Conservation (phyloP, 805 yeast genomes). For the Yarrowia deformans region DNA sequence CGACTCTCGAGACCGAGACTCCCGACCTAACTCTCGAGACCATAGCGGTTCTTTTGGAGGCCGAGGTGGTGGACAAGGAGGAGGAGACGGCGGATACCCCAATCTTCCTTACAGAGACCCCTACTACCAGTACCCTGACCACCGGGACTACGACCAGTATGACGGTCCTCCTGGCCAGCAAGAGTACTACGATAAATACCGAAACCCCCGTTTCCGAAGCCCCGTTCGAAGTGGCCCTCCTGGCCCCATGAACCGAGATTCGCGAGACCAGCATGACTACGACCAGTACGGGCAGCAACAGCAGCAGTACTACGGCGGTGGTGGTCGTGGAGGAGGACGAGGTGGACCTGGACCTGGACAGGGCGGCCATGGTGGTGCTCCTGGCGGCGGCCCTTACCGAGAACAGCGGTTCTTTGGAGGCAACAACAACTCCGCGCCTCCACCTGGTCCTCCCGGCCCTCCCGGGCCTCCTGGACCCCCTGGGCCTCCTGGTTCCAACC, state of each 20-base stretch:
- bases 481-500: slow-evolving; percentile 28
- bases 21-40: slow-evolving; percentile 23
- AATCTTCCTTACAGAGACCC: slow-evolving; percentile 29
- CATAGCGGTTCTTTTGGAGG: slow-evolving; percentile 7
- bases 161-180: slow-evolving; percentile 32
- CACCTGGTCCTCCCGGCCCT: slow-evolving; percentile 15
- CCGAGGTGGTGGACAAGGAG: slow-evolving; percentile 16
- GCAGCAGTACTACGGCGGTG: neutral
- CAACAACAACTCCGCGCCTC: neutral
- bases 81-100: slow-evolving; percentile 37
- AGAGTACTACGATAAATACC: slow-evolving; percentile 35
- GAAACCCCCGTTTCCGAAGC: slow-evolving; percentile 35
- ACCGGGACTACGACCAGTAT: slow-evolving; percentile 34
- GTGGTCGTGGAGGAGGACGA: slow-evolving; percentile 15
- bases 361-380: neutral
- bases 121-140: slow-evolving; percentile 37
- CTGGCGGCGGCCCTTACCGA: slow-evolving; percentile 15
- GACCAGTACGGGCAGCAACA: slow-evolving; percentile 16
- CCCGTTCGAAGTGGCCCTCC: slow-evolving; percentile 30
- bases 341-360: slow-evolving; percentile 12
- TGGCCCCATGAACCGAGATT: slow-evolving; percentile 7
- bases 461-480: slow-evolving; percentile 26
- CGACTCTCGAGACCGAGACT: slow-evolving; percentile 26
- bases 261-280: slow-evolving; percentile 29
- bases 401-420: slow-evolving; percentile 36